These are phyloP conservation scores for Aethionema arabicum DNA, from an alignment of 345 rosid species.

Conservation along the genomic window DNA sequence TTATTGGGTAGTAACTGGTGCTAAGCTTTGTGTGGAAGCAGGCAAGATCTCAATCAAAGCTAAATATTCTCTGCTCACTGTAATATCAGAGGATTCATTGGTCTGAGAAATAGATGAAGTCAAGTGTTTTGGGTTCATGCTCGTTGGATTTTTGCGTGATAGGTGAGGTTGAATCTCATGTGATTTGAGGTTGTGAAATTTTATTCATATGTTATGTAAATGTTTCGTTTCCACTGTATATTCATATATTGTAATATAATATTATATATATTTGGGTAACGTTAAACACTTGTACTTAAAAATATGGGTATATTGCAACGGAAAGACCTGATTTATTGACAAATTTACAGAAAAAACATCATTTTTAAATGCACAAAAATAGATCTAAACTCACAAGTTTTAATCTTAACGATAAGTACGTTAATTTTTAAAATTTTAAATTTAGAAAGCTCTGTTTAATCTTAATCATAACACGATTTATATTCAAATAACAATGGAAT, in stretches of 20 bases:
- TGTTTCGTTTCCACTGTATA: constrained; percentile 21
- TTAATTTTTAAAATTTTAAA: too few relatives aligned
- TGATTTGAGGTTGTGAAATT: constrained; percentile 23
- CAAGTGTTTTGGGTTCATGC: not conserved
- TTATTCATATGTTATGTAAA: constrained; percentile 32
- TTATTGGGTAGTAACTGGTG: constrained; percentile 96
- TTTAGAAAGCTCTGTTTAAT: too few relatives aligned
- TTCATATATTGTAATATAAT: constrained; percentile 19
- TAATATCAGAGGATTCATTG: constrained; percentile 69
- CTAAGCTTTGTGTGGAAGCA: constrained; percentile 73
- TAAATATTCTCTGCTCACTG: constrained; percentile 76
- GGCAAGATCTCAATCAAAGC: constrained; percentile 80
- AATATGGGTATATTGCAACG: too few relatives aligned
- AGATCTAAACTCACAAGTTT: too few relatives aligned
- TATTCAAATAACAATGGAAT: too few relatives aligned
- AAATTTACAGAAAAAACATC: too few relatives aligned
- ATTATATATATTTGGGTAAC: not conserved
- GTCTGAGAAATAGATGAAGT: constrained; percentile 33
- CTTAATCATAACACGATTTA: too few relatives aligned
- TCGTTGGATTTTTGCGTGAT: constrained; percentile 28
- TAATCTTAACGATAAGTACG: too few relatives aligned
- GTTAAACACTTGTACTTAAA: too few relatives aligned
- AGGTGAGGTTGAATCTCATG: constrained; percentile 16
- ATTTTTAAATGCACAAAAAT: too few relatives aligned
- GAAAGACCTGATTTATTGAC: too few relatives aligned